Percentiles rank a stretch among this genome's conserved stretches.
Evolutionary conservation across 2,329 filamentous ascomycete genomes (phyloP).

Genomic region (Fusarium siculi): DNA sequence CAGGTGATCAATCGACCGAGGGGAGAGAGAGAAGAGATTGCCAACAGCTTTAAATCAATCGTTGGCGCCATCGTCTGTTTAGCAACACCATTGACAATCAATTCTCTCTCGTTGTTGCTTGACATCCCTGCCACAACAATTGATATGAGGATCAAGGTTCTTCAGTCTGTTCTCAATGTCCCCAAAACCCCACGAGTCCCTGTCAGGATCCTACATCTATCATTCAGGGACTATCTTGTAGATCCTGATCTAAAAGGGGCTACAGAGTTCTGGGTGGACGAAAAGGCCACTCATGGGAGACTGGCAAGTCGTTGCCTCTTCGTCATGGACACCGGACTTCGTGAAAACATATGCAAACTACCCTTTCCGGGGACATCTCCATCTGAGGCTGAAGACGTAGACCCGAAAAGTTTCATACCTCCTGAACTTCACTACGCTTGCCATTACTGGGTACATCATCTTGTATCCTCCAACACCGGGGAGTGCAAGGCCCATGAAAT

Average conservation of each 20-base stretch:
- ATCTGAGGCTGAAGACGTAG: fast-evolving
- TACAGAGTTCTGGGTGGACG: not conserved
- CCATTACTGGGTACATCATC: constrained; percentile 48
- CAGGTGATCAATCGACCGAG: not conserved
- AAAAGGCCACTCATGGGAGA: not conserved
- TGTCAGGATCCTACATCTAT: not conserved
- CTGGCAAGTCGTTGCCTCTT: not conserved
- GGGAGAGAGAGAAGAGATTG: not conserved
- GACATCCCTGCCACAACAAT: not conserved
- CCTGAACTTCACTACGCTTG: constrained; percentile 10
- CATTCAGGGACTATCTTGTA: not conserved
- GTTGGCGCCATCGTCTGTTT: not conserved
- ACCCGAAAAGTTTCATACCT: not conserved
- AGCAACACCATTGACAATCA: not conserved
- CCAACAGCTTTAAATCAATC: not conserved
- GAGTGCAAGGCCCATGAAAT: fast-evolving
- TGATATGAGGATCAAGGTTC: not conserved
- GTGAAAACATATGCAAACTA: not conserved
- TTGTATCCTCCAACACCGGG: fast-evolving
- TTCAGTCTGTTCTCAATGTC: not conserved
- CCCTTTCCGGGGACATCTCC: not conserved
- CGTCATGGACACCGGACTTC: not conserved
- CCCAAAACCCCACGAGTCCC: not conserved
- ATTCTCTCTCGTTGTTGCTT: not conserved
- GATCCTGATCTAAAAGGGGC: not conserved